These are phyloP conservation scores for Drechslerella coelobrocha DNA, from an alignment of 2,329 filamentous ascomycete genomes.

Conservation along the genomic window DNA sequence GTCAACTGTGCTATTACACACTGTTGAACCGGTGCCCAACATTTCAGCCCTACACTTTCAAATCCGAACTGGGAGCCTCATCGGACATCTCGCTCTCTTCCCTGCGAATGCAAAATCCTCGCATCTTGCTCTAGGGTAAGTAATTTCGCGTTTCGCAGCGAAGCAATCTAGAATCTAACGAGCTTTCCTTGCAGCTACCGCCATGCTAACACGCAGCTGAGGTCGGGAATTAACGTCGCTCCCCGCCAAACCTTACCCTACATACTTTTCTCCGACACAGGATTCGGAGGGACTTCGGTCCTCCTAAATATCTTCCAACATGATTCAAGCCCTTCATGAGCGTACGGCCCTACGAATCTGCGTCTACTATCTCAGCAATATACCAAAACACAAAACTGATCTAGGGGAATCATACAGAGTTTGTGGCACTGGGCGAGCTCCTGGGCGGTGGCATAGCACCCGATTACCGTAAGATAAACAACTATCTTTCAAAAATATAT, in stretches of 20 bases:
- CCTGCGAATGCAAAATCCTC: background rate
- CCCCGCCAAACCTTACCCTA: slow-evolving; percentile 1
- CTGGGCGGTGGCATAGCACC: slow-evolving; percentile 36
- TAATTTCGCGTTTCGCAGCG: background rate
- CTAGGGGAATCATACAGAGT: slow-evolving; percentile 11
- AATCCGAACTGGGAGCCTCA: background rate
- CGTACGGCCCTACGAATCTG: slow-evolving; percentile 14
- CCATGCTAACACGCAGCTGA: slow-evolving; percentile 42
- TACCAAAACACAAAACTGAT: slow-evolving; percentile 5
- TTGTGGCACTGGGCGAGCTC: slow-evolving; percentile 23
- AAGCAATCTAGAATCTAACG: slow-evolving; percentile 7
- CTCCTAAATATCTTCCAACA: slow-evolving; percentile 10
- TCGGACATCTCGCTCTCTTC: background rate
- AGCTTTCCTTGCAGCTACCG: slow-evolving; percentile 19
- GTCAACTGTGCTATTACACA: background rate
- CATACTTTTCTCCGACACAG: slow-evolving; percentile 7
- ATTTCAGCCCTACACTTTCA: too few species aligned
- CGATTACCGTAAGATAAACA: slow-evolving; percentile 22
- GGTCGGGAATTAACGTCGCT: slow-evolving; percentile 15
- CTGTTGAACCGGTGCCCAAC: background rate
- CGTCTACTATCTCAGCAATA: background rate
- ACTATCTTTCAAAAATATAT: background rate
- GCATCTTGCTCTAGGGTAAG: background rate
- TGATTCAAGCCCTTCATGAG: slow-evolving; percentile 44
- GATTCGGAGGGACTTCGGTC: background rate